phyloP scores from a whole-genome alignment of 2,329 filamentous ascomycete genomes.

The Cryphonectria radicalis region DNA sequence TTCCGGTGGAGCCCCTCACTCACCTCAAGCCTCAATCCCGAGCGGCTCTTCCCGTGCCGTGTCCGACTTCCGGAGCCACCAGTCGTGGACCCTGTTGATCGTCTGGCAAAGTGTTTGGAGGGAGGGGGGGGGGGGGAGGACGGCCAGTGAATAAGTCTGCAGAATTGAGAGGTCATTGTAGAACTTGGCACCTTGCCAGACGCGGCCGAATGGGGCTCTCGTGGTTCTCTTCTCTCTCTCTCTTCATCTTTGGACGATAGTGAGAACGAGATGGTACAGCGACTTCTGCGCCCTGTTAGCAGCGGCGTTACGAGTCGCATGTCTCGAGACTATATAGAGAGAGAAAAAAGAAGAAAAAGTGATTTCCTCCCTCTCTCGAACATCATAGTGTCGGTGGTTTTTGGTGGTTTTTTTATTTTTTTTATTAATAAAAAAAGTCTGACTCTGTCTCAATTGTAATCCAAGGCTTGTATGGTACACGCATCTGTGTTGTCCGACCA shows the following conservation, averaged over 20 bases:
- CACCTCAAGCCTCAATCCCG: neutral
- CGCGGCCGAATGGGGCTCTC: neutral
- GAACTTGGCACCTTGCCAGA: neutral
- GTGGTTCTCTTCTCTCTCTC: neutral
- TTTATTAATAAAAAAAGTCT: too few species aligned
- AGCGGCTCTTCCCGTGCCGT: constrained; percentile 7
- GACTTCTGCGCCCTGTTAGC: neutral
- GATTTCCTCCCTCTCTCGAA: neutral
- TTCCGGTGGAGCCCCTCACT: neutral
- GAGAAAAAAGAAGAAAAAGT: neutral
- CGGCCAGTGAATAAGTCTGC: neutral
- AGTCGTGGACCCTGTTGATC: constrained; percentile 4
- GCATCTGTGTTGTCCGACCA: neutral
- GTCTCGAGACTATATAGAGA: too few species aligned
- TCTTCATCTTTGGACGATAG: neutral
- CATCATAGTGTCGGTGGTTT: neutral
- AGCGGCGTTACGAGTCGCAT: neutral
- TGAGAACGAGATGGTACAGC: neutral
- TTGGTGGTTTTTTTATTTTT: too few species aligned
- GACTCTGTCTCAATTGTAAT: neutral
- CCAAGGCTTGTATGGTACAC: neutral
- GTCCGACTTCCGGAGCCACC: constrained; percentile 4
- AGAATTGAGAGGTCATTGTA: neutral
- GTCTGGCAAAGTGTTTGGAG: neutral
- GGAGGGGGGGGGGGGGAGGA: neutral